Percentiles rank a stretch among this genome's conserved stretches.
These are phyloP conservation scores for Myriangium duriaei DNA, from an alignment of 2,329 filamentous ascomycete genomes.

Conservation along the genomic window DNA sequence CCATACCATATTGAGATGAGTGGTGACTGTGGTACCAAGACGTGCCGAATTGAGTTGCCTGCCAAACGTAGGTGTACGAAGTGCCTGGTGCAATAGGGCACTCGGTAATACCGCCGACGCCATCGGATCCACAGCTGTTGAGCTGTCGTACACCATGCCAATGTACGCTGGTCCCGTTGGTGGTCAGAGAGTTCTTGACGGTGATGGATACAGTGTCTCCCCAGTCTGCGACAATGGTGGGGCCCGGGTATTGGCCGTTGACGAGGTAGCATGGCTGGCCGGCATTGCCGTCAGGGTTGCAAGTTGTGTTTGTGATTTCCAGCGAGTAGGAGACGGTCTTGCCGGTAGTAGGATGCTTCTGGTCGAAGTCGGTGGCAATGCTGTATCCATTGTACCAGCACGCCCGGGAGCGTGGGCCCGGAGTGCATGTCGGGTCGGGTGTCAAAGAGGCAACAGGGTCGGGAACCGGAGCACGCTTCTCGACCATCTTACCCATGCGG, in stretches of 20 bases:
- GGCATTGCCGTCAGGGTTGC: constrained; percentile 27
- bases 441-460: constrained; percentile 8
- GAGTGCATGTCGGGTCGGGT: constrained; percentile 25
- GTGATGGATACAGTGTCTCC: constrained; percentile 38
- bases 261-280: constrained; percentile 33
- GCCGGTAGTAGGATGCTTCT: constrained; percentile 30
- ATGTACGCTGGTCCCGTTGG: constrained; percentile 48
- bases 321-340: constrained; percentile 23
- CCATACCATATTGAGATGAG: constrained; percentile 31
- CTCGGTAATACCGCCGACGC: constrained; percentile 37
- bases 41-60: constrained; percentile 32
- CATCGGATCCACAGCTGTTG: constrained; percentile 42
- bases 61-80: constrained; percentile 43
- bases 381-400: constrained; percentile 34
- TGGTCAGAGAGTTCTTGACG: constrained; percentile 38
- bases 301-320: constrained; percentile 24
- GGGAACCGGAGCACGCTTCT: constrained; percentile 3
- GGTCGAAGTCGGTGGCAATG: constrained; percentile 34
- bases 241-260: constrained; percentile 55
- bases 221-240: constrained; percentile 41
- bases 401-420: constrained; percentile 26
- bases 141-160: constrained; percentile 50
- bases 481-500: constrained; percentile 12
- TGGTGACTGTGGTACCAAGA: constrained; percentile 34
- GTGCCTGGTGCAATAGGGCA: constrained; percentile 39